Evolutionary conservation across 176 grass and related monocot genomes (phyloP).

Genomic region (Juncus effusus): DNA sequence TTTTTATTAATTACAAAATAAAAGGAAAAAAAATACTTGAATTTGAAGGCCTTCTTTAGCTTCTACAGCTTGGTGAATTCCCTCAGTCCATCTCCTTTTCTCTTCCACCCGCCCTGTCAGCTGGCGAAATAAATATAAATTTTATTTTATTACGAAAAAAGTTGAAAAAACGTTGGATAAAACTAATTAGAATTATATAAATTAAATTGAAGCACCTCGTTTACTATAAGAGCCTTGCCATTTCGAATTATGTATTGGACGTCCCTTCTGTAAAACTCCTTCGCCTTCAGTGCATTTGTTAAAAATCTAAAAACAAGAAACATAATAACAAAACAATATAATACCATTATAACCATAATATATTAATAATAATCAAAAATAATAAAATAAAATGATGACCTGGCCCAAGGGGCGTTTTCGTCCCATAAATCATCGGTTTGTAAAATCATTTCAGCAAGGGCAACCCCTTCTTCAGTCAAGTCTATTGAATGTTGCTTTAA

Average conservation of each 20-base stretch:
- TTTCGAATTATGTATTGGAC: constrained; percentile 89
- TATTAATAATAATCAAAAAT: neutral
- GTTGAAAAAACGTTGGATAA: neutral
- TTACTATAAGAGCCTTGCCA: constrained; percentile 93
- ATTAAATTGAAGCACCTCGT: constrained; percentile 50
- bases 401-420: constrained; percentile 94
- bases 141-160: constrained; percentile 18
- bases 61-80: constrained; percentile 99
- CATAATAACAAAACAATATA: constrained; percentile 14
- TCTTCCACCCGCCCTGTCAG: constrained; percentile 88
- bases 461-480: constrained; percentile 88
- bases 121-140: constrained; percentile 42
- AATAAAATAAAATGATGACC: constrained; percentile 34
- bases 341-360: neutral
- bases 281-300: constrained; percentile 89
- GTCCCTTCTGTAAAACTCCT: constrained; percentile 87
- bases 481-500: constrained; percentile 85
- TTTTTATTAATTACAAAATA: constrained; percentile 3
- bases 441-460: constrained; percentile 80
- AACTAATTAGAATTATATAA: constrained; percentile 12
- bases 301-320: constrained; percentile 57
- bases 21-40: constrained; percentile 44
- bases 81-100: constrained; percentile 97
- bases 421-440: constrained; percentile 86
- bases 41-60: constrained; percentile 96